Evolutionary conservation across 108 stramenopile genomes (phyloP).

Genomic region (Parietichytrium sp.): DNA sequence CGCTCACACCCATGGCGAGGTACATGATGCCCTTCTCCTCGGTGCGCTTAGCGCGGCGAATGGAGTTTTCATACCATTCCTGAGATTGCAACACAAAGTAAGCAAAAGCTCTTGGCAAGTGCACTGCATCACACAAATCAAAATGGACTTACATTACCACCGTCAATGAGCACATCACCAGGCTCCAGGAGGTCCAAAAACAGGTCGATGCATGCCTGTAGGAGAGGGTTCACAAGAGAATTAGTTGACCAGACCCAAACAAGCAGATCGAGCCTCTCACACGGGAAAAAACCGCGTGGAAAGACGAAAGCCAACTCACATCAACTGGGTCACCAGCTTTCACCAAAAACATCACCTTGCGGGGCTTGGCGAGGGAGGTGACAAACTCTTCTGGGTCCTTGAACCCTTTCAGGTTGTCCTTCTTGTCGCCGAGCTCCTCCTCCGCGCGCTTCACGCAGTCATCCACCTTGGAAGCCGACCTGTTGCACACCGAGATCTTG

Average conservation of each 20-base stretch:
- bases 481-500: slow-evolving; percentile 86
- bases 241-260: no score
- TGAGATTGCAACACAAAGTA: no score
- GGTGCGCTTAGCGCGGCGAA: slow-evolving; percentile 82
- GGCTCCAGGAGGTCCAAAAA: slow-evolving; percentile 75
- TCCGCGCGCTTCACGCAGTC: slow-evolving; percentile 84
- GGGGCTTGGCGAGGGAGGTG: slow-evolving; percentile 73
- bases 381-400: slow-evolving; percentile 56
- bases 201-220: slow-evolving; percentile 76
- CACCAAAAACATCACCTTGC: slow-evolving; percentile 89
- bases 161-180: slow-evolving; percentile 94
- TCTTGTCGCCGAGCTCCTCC: slow-evolving; percentile 79
- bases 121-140: no score
- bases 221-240: no score
- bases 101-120: no score
- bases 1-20: slow-evolving; percentile 96
- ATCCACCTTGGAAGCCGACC: slow-evolving; percentile 84
- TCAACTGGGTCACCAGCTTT: slow-evolving; percentile 96
- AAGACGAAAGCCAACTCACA: no score
- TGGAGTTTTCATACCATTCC: slow-evolving; percentile 97
- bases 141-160: no score
- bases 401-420: slow-evolving; percentile 63
- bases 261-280: no score
- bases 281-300: no score
- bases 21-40: slow-evolving; percentile 81